Percentiles rank a stretch among this genome's conserved stretches.
Evolutionary conservation across 164 flowering plant genomes (phyloP).

Genomic region (Amborella trichopoda): DNA sequence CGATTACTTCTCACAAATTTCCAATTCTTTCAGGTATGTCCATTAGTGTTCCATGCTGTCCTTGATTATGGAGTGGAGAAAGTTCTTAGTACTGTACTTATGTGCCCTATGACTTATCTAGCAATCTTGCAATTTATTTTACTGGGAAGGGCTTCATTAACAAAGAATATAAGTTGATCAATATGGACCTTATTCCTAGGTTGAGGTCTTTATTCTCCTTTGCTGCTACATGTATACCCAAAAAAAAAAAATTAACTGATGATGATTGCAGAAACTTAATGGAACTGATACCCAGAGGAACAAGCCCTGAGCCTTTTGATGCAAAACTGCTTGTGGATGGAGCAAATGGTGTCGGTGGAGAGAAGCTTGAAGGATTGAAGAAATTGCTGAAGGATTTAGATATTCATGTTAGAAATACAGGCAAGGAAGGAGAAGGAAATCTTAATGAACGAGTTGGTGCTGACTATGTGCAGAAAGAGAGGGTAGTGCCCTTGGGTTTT

Average conservation of each 20-base stretch:
- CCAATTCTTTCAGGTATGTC: slow-evolving; percentile 61
- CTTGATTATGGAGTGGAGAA: not conserved
- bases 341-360: slow-evolving; percentile 93
- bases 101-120: too few species aligned
- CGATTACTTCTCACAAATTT: slow-evolving; percentile 59
- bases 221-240: too few species aligned
- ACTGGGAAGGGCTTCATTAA: too few species aligned
- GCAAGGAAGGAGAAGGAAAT: slow-evolving; percentile 54
- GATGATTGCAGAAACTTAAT: slow-evolving; percentile 46
- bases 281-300: slow-evolving; percentile 47
- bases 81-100: too few species aligned
- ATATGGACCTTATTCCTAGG: too few species aligned
- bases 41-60: not conserved
- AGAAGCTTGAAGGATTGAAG: slow-evolving; percentile 45
- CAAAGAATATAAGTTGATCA: too few species aligned
- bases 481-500: slow-evolving; percentile 58
- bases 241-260: too few species aligned
- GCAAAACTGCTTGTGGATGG: slow-evolving; percentile 69
- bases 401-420: slow-evolving; percentile 64
- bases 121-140: too few species aligned
- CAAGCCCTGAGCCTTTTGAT: slow-evolving; percentile 5
- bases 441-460: slow-evolving; percentile 96
- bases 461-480: slow-evolving; percentile 96
- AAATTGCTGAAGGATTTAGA: slow-evolving; percentile 26
- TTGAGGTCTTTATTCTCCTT: too few species aligned